These are phyloP conservation scores for Penicillium vulpinum DNA, from an alignment of 2,329 filamentous ascomycete species.

Conservation along the genomic window DNA sequence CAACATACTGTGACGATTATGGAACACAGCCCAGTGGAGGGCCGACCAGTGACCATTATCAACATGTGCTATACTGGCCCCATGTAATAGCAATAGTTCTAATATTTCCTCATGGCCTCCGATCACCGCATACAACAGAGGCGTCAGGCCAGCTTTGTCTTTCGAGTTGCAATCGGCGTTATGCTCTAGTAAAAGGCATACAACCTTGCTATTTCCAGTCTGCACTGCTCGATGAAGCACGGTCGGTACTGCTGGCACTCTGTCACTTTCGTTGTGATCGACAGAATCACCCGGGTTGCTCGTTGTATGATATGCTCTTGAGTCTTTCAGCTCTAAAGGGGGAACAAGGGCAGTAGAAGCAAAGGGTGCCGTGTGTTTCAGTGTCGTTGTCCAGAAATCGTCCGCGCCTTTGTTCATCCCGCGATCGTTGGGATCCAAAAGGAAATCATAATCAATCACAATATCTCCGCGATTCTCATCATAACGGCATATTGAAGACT, in stretches of 20 bases:
- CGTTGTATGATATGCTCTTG: neutral
- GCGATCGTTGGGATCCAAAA: neutral
- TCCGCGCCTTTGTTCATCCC: neutral
- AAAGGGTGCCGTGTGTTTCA: neutral
- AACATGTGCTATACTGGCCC: neutral
- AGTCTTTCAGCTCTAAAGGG: neutral
- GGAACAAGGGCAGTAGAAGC: neutral
- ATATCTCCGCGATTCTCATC: neutral
- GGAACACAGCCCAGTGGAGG: neutral
- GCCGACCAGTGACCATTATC: neutral
- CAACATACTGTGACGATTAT: neutral
- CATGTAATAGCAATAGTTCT: neutral
- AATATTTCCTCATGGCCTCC: neutral
- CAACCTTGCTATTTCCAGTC: neutral
- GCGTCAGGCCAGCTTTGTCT: neutral
- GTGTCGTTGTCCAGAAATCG: neutral
- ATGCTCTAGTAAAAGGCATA: neutral
- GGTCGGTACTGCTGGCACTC: neutral
- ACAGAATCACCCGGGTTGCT: neutral
- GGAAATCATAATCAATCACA: neutral
- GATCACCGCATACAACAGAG: neutral
- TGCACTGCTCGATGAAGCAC: neutral
- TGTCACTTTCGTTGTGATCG: neutral
- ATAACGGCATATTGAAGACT: neutral
- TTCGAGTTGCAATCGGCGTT: neutral